Percentiles rank a stretch among this genome's conserved stretches.
These are phyloP conservation scores for Nectriaceae sp. DNA, from an alignment of 2,329 filamentous ascomycete species.

Conservation along the genomic window DNA sequence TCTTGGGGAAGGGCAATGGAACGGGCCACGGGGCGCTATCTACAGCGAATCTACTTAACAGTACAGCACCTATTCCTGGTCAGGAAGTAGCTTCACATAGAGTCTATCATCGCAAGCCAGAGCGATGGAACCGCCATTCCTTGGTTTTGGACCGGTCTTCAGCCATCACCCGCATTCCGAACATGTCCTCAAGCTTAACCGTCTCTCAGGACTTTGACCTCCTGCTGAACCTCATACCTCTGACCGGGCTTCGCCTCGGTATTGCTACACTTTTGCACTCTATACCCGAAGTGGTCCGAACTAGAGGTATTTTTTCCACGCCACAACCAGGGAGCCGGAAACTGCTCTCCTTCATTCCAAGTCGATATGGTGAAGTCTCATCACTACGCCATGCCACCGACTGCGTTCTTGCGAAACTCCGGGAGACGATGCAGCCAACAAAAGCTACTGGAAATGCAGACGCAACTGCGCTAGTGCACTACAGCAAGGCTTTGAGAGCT, in stretches of 20 bases:
- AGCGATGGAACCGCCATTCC: neutral
- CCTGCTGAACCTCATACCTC: conserved; percentile 4
- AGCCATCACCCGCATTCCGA: neutral
- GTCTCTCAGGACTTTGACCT: conserved; percentile 1
- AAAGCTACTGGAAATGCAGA: neutral
- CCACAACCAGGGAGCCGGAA: conserved; percentile 4
- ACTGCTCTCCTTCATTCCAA: conserved; percentile 4
- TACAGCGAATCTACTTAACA: too few relatives aligned
- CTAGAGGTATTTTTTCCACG: neutral
- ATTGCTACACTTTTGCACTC: conserved; percentile 2
- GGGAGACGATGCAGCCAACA: neutral
- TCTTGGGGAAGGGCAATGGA: neutral
- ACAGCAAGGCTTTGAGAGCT: conserved; percentile 6
- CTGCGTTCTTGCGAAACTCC: conserved; percentile 9
- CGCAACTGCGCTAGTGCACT: conserved; percentile 1
- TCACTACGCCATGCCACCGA: conserved; percentile 5
- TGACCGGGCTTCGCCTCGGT: conserved; percentile 9
- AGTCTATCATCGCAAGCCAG: neutral
- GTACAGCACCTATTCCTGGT: too few relatives aligned
- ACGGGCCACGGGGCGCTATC: neutral
- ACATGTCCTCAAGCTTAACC: neutral
- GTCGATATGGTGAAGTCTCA: conserved; percentile 2
- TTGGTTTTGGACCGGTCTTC: neutral
- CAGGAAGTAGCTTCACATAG: too few relatives aligned
- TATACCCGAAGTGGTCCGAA: neutral